phyloP scores from a whole-genome alignment of 1,139 yeast genomes.

The Protomyces arabidopsidicola region DNA sequence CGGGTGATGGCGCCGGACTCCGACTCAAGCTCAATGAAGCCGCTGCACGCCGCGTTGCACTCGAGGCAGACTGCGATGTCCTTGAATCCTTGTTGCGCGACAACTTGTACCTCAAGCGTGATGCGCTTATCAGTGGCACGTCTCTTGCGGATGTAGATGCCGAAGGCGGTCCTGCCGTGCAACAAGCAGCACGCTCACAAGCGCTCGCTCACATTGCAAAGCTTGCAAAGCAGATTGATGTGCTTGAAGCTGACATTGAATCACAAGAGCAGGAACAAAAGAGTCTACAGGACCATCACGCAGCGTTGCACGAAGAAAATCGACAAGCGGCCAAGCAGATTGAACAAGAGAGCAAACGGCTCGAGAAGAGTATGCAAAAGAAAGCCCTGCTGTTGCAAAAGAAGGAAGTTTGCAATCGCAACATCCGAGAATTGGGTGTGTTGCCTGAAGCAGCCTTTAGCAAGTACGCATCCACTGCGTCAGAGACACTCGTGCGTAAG shows the following conservation, averaged over 20 bases:
- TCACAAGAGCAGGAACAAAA: constrained; percentile 30
- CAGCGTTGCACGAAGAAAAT: constrained; percentile 57
- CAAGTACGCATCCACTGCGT: constrained; percentile 44
- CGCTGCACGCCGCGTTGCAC: constrained; percentile 46
- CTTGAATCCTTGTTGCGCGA: constrained; percentile 58
- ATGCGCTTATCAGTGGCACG: constrained; percentile 35
- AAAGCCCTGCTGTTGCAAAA: constrained; percentile 58
- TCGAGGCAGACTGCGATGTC: constrained; percentile 52
- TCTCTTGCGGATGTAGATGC: constrained; percentile 33
- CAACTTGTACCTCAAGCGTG: constrained; percentile 48
- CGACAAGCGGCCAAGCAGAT: constrained; percentile 51
- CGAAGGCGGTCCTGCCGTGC: constrained; percentile 33
- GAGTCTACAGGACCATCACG: constrained; percentile 44
- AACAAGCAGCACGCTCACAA: constrained; percentile 38
- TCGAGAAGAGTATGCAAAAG: constrained; percentile 62
- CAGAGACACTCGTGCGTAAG: constrained; percentile 54
- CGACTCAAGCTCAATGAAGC: constrained; percentile 46
- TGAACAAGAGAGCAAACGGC: constrained; percentile 59
- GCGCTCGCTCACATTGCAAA: constrained; percentile 41
- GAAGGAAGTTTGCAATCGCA: constrained; percentile 66
- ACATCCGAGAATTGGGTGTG: constrained; percentile 77
- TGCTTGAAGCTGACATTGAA: constrained; percentile 32
- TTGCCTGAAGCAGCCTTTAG: constrained; percentile 80
- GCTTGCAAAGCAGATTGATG: constrained; percentile 37
- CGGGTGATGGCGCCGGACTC: constrained; percentile 40